Base-by-base conservation (phyloP, 2,329 filamentous ascomycete species). In the Penicillium aurantiogriseum region DNA sequence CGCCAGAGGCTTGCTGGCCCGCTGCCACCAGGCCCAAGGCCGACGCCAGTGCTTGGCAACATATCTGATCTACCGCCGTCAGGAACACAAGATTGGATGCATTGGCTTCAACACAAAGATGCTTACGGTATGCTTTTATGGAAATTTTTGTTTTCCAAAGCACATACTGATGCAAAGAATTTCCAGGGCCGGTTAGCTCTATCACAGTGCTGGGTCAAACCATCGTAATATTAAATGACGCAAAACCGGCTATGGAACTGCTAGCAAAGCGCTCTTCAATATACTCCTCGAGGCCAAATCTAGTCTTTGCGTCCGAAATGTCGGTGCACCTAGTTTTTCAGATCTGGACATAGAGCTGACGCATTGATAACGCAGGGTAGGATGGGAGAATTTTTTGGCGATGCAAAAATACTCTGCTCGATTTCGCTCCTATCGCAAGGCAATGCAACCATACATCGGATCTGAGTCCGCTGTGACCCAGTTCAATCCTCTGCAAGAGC, bases 1-100 rank as follows among this genome's bases (percentile, higher is more conserved):
- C 51, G 48, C 33, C 58, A 60, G 29, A 44, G 23, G 21, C 38
- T 8, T 44, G 19, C n/a, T 29, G 49, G 19, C 11, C 67, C 71
- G 2, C 66, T 81, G 0, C 82, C 81, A 1, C 82, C 82, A 1
- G 83, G 83, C 0, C 83, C 82, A 0, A 80, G 72, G 38, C 74
- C 74, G 0, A 64, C 79, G 7, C 80, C 80, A 0, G 15, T 84
- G 0, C 31, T 84, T 4, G 82, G 82, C 4, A 84, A 84, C 61
- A 60, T 83, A 17, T 59, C 63, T 1, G 80, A 84, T 59, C 67
- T 84, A 11, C 81, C 81, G 0, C 66, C 72, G 0, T 55, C 69
- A 9, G 73, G 71, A 0, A 60, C 60, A 39, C 72, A 70, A 9
- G 78, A 80, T 51, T 77, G 69, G 64, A 58, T 73, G 21, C 77